Evolutionary conservation across 768 basidiomycete genomes (phyloP), one percentile per base, ranked within the genome.

Genomic region (Omphalotus guepiniiformis): DNA sequence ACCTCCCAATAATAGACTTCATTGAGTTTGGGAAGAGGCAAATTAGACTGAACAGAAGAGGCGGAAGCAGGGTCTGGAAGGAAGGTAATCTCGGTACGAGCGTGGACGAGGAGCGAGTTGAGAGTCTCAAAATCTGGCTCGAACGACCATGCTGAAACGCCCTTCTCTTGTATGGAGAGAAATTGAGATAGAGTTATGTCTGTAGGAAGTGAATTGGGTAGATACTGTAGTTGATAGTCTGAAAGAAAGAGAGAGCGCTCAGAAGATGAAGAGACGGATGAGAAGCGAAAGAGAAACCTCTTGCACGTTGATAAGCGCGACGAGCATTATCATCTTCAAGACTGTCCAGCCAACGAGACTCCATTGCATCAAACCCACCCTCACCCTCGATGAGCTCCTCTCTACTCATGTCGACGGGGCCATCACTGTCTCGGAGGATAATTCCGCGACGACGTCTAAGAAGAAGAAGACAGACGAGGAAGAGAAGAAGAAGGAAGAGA

Each of bases 1-100:
- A 93, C 88, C 63, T 99, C 96, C 90, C 91, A 99, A 63, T 99
- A 99, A 63, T 99, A 99, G 11, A 97, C 93, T 64, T 98, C 96
- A 68, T 99, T 99, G 41, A 98, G 75, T 62, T 97, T 97, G 11
- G 96, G 96, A 3, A 99, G 72, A 2, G 96, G 96, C 8, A 99
- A 75, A 63, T 98, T 99, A 41, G 93, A 95, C 70, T 97, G 92
- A 8, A 99, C 96, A 50, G 81, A 91, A 11, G 95, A 94, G 2
- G 91, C 87, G 16, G 93, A 92, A 25, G 90, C 86, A 19, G 96
- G 94, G 60, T 94, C 88, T n/a, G 90, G 85, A 51, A 99, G 85
- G 69, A 99, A 99, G 5, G 94, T 96, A 57, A 99, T 88, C 69
- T 99, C 96, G 0, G 96, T 99, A 40, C 96, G 83, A 18, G 90